A percentile compares a stretch with the other conserved stretches of the same genome.
Conservation (phyloP, 192 early-diverging fungal genomes). For the Entomortierella chlamydospora region DNA sequence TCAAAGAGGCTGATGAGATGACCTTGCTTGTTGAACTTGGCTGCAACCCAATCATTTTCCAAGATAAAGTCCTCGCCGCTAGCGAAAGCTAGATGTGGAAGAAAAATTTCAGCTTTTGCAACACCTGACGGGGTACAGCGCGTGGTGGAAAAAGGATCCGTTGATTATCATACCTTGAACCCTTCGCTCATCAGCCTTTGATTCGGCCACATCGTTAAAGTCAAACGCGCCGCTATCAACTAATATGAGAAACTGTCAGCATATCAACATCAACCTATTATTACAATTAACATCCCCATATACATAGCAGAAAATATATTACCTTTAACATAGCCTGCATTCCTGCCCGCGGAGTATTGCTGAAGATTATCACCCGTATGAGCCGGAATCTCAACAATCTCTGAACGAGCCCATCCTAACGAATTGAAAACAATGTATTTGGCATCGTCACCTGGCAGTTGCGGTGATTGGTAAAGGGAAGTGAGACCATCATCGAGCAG, state of each 20-base stretch:
- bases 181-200: slow-evolving; percentile 1
- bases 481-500: slow-evolving; percentile 62
- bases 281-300: neutral
- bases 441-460: neutral
- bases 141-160: neutral
- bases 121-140: neutral
- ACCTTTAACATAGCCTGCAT: slow-evolving; percentile 59
- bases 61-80: slow-evolving; percentile 64
- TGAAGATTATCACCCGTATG: slow-evolving; percentile 49
- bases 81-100: slow-evolving; percentile 10
- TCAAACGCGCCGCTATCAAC: slow-evolving; percentile 24
- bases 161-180: slow-evolving; percentile 9
- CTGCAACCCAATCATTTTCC: slow-evolving; percentile 81
- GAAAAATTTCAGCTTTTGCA: neutral
- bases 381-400: slow-evolving; percentile 74
- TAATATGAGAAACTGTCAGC: neutral
- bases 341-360: slow-evolving; percentile 59
- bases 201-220: slow-evolving; percentile 18
- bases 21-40: slow-evolving; percentile 79
- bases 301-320: neutral
- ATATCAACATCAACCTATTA: no score
- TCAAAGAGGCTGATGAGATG: slow-evolving; percentile 79
- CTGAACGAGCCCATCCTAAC: slow-evolving; percentile 74
- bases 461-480: slow-evolving; percentile 43
- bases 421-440: slow-evolving; percentile 72